A percentile compares a stretch with the other conserved stretches of the same genome.
phyloP scores from a whole-genome alignment of 2,329 filamentous ascomycete species.

The Fusarium duplospermum region DNA sequence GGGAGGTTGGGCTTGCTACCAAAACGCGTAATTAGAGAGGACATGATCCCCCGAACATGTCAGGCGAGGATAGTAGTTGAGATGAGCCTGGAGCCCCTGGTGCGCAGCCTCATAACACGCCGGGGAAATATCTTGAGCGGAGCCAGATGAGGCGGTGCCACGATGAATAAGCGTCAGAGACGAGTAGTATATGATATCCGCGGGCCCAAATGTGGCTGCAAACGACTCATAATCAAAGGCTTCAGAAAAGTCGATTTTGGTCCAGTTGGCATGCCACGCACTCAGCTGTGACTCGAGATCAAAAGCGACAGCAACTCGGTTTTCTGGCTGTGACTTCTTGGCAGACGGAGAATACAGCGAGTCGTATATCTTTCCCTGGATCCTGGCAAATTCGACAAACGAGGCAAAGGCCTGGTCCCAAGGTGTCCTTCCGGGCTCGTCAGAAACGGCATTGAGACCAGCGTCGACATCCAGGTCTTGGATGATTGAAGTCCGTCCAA shows the following conservation, averaged over 20 bases:
- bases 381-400: background rate
- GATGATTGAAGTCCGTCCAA: background rate
- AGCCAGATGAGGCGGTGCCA: background rate
- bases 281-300: background rate
- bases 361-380: background rate
- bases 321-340: background rate
- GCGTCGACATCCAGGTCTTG: background rate
- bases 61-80: background rate
- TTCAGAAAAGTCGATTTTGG: background rate
- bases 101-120: background rate
- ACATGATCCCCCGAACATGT: background rate
- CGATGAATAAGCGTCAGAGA: background rate
- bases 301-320: background rate
- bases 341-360: background rate
- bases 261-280: background rate
- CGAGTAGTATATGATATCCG: background rate
- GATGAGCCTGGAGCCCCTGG: background rate
- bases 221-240: background rate
- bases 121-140: background rate
- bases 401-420: background rate
- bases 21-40: background rate
- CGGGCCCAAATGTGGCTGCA: background rate
- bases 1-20: background rate
- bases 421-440: background rate
- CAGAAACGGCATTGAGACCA: background rate